Evolutionary conservation across 192 early-diverging fungal species (phyloP).

Genomic region (Podila minutissima): DNA sequence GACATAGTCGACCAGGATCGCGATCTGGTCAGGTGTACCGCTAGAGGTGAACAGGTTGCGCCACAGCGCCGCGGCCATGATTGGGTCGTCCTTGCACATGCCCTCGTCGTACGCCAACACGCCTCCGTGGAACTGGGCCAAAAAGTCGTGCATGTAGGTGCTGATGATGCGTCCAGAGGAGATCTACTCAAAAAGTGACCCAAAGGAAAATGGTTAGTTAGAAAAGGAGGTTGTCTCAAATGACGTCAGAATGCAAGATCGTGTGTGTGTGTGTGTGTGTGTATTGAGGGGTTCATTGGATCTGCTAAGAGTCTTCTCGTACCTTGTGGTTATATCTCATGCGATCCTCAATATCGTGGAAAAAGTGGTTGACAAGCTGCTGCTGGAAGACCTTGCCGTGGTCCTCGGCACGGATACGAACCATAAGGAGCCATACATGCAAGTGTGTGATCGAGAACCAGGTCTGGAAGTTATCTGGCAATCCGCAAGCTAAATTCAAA

Average conservation of each 20-base stretch:
- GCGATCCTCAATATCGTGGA: constrained; percentile 87
- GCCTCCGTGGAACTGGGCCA: constrained; percentile 87
- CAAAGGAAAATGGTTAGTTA: not conserved
- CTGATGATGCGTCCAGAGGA: constrained; percentile 77
- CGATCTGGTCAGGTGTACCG: constrained; percentile 43
- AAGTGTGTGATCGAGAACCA: constrained; percentile 93
- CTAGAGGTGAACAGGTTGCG: constrained; percentile 57
- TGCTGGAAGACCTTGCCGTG: constrained; percentile 86
- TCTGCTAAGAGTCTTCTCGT: not conserved
- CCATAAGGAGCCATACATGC: constrained; percentile 95
- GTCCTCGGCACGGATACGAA: constrained; percentile 76
- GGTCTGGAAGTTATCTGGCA: constrained; percentile 92
- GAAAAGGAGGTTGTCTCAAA: too few relatives aligned
- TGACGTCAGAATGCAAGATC: too few relatives aligned
- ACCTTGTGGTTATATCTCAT: constrained; percentile 83
- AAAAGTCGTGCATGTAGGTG: constrained; percentile 81
- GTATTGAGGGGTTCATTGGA: too few relatives aligned
- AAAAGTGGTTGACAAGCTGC: constrained; percentile 87
- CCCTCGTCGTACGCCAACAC: constrained; percentile 94
- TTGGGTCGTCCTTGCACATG: constrained; percentile 84
- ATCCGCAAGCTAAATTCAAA: constrained; percentile 59
- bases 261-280: too few relatives aligned
- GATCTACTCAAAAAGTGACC: constrained; percentile 52
- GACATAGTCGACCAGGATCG: constrained; percentile 53
- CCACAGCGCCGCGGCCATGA: constrained; percentile 93